Percentiles rank a stretch among this genome's conserved stretches.
phyloP scores from a whole-genome alignment of 202 grass and related monocot species.

The Bolboschoenoplectus hybrid region DNA sequence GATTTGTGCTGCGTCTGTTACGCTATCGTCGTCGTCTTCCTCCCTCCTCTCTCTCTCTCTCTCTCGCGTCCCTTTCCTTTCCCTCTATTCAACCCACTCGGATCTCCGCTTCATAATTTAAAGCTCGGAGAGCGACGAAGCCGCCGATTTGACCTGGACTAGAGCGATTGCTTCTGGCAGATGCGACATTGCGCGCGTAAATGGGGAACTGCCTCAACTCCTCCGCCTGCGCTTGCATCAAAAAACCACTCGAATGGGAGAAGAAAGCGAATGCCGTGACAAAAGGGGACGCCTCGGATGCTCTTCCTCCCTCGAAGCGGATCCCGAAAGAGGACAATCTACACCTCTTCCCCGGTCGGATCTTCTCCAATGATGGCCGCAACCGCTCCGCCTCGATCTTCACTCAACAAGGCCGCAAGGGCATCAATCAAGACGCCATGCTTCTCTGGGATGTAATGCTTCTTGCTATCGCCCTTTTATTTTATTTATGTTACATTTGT shows the following conservation, averaged over 20 bases:
- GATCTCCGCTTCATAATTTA: constrained; percentile 18
- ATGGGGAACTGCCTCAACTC: constrained; percentile 42
- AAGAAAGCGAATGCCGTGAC: constrained; percentile 55
- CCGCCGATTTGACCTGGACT: neutral
- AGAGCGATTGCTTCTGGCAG: neutral
- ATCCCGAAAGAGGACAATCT: constrained; percentile 72
- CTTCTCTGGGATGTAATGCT: constrained; percentile 92
- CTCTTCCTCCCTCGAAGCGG: constrained; percentile 34
- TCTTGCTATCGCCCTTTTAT: neutral
- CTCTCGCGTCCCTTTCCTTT: constrained; percentile 1
- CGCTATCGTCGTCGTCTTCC: constrained; percentile 24
- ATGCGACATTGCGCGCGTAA: constrained; percentile 31
- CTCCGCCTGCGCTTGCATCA: neutral
- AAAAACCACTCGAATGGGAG: neutral
- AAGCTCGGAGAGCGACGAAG: neutral
- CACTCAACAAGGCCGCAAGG: constrained; percentile 94
- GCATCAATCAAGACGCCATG: constrained; percentile 99
- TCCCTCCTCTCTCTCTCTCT: neutral
- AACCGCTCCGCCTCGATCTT: constrained; percentile 66
- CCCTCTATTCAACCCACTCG: constrained; percentile 4
- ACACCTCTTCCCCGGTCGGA: constrained; percentile 66
- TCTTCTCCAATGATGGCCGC: constrained; percentile 92
- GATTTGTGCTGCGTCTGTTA: constrained; percentile 9
- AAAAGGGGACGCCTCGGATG: constrained; percentile 28
- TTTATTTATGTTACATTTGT: neutral